Evolutionary conservation across 1,284 basidiomycete species (phyloP).

Genomic region (Schizopora paradoxa): DNA sequence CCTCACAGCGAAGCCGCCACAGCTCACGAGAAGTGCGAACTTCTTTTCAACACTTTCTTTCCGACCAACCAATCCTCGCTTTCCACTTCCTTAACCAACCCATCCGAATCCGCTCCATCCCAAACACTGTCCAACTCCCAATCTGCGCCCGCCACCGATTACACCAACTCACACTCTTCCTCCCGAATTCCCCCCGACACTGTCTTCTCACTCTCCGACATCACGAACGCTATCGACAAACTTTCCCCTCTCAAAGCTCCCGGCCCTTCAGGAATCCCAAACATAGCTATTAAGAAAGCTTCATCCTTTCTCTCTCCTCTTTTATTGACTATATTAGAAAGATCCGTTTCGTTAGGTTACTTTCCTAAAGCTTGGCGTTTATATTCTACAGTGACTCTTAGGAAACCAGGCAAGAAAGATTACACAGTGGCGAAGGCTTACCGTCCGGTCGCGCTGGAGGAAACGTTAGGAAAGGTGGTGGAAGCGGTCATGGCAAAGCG

Average conservation of each 20-base stretch:
- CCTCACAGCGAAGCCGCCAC: background rate
- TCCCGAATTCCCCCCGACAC: background rate
- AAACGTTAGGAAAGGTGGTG: constrained; percentile 18
- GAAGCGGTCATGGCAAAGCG: constrained; percentile 13
- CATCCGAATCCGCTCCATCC: no score
- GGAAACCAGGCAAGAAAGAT: constrained; percentile 20
- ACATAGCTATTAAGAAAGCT: constrained; percentile 3
- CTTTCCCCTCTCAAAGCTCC: constrained; percentile 19
- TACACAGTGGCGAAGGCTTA: constrained; percentile 20
- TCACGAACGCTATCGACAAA: background rate
- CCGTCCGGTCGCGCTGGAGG: constrained; percentile 19
- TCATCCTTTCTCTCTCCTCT: background rate
- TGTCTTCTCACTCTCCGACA: constrained; percentile 5
- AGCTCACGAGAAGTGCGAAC: background rate
- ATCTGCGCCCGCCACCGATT: background rate
- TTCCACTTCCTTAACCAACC: no score
- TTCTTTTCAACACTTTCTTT: constrained; percentile 2
- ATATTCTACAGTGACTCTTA: constrained; percentile 14
- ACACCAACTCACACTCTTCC: no score
- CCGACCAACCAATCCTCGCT: no score
- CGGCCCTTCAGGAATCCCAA: constrained; percentile 18
- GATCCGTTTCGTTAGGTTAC: background rate
- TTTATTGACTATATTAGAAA: background rate
- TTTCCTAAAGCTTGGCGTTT: background rate
- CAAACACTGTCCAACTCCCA: no score